Base-by-base conservation (phyloP, 164 flowering plant genomes). In the Santalum album region DNA sequence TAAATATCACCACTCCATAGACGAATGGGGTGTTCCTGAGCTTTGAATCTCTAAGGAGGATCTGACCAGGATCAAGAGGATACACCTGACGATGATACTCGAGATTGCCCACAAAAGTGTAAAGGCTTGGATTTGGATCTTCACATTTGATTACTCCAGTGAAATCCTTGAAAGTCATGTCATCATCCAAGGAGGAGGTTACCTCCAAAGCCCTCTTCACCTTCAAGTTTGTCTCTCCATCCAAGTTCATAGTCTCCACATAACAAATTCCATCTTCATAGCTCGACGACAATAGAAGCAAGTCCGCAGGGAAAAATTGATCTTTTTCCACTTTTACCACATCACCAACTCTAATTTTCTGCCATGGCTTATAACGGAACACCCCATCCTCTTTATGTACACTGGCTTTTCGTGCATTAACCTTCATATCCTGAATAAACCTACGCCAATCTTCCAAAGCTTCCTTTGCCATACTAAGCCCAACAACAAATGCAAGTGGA, bases 191-290 rank as follows among this genome's bases (percentile, higher is more conserved):
- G 20, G 76, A 60, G 54, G 73, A 63, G 6, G 97, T 86, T 32
- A 59, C 76, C 65, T 90, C 95, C 71, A 83, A 60, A 52, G 80
- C 55, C 67, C 92, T 77, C 75, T 86, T 90, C 16, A 84, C 79
- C 65, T 90, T 90, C 74, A 90, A 70, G 63, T 86, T 90, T 40
- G 97, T 90, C 64, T 90, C 97, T 21, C 97, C 95, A 67, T 90
- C 97, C 60, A 90, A 74, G 66, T 89, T 89, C 97, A 89, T 86
- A 18, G 97, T 89, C 70, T 89, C 97, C 53, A 89, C 97, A 67
- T 89, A 89, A 67, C 97, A 84, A 60, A 89, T 80, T 27, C 95
- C 97, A 64, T 89, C 97, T 42, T 84, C 95, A 56, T 84, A 84
- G 66, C 88, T 74, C 6, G 95, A 86, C 14, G 97, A 82, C 70